Conservation (phyloP, 345 rosid species). For the Odontarrhena argentea region DNA sequence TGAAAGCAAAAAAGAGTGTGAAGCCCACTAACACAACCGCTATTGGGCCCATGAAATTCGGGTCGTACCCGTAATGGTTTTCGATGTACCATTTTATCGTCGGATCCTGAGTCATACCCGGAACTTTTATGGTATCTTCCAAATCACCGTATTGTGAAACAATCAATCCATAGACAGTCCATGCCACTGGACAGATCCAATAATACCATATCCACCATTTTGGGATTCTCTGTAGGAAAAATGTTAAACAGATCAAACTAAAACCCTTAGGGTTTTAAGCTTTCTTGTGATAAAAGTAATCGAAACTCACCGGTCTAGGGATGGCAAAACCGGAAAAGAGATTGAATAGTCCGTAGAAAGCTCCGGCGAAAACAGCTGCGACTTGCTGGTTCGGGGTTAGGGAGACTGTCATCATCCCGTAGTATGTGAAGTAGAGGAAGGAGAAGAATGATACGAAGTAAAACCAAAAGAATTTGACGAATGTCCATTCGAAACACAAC, state of each 20-base stretch:
- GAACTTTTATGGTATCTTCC: slow-evolving; percentile 41
- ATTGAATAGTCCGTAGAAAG: slow-evolving; percentile 74
- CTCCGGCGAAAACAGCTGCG: slow-evolving; percentile 71
- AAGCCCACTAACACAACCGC: slow-evolving; percentile 69
- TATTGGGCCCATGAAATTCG: slow-evolving; percentile 65
- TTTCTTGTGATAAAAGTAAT: slow-evolving; percentile 21
- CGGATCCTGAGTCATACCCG: slow-evolving; percentile 44
- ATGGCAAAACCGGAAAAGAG: slow-evolving; percentile 89
- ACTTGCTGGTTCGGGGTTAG: slow-evolving; percentile 84
- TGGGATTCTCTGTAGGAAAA: slow-evolving; percentile 50
- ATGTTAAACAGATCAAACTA: background rate
- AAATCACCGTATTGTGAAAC: slow-evolving; percentile 76
- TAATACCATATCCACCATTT: slow-evolving; percentile 96
- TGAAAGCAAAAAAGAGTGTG: slow-evolving; percentile 61
- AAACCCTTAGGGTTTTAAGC: background rate
- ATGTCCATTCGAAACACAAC: slow-evolving; percentile 79
- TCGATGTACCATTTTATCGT: slow-evolving; percentile 50
- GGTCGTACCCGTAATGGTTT: slow-evolving; percentile 58
- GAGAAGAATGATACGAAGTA: slow-evolving; percentile 79
- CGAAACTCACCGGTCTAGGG: slow-evolving; percentile 67
- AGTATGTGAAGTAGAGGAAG: slow-evolving; percentile 92
- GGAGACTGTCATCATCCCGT: slow-evolving; percentile 93
- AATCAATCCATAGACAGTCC: slow-evolving; percentile 78
- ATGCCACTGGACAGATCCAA: slow-evolving; percentile 86
- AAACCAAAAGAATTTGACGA: slow-evolving; percentile 80